Conservation (phyloP, 1,139 yeast genomes). For the Nakaseomyces kungkrabaensis region DNA sequence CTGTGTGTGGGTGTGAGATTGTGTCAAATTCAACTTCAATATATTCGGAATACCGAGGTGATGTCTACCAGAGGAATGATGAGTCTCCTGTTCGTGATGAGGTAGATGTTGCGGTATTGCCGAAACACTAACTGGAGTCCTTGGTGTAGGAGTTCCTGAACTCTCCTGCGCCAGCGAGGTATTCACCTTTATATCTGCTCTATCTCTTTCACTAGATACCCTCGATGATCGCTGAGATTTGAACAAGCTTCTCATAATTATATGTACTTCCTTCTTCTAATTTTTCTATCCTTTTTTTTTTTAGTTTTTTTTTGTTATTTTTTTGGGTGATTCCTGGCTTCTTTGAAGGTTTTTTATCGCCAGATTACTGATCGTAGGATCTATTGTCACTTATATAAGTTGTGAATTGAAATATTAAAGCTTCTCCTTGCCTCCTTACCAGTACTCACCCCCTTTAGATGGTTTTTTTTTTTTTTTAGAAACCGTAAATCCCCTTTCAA, state of each 20-base stretch:
- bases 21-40: neutral
- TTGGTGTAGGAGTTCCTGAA: neutral
- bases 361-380: too few species aligned
- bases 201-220: neutral
- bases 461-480: too few species aligned
- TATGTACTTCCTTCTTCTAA: too few species aligned
- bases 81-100: neutral
- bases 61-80: neutral
- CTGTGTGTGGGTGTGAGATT: neutral
- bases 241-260: neutral
- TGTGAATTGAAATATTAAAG: too few species aligned
- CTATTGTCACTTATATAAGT: too few species aligned
- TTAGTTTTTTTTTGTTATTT: neutral
- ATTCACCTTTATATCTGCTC: neutral
- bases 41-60: neutral
- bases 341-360: too few species aligned
- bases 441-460: too few species aligned
- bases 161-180: neutral
- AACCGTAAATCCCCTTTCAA: too few species aligned
- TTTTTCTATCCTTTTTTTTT: neutral
- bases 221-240: neutral
- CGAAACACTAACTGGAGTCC: neutral
- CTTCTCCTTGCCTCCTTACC: too few species aligned
- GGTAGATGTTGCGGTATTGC: neutral
- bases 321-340: too few species aligned